Base-by-base conservation (phyloP, 1,139 yeast genomes). In the Wickerhamomyces sp. region DNA sequence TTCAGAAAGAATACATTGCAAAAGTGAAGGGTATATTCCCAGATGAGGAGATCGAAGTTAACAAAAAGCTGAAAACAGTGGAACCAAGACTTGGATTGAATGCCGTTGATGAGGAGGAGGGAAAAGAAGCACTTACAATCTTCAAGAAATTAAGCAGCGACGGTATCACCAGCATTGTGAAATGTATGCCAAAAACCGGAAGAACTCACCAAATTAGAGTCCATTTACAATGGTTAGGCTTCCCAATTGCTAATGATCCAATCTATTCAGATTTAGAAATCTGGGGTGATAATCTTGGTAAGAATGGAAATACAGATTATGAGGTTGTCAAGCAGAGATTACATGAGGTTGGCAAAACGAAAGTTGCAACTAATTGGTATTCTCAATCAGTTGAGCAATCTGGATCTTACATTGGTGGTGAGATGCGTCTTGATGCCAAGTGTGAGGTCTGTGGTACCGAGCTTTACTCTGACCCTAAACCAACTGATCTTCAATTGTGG, bases 121-220 rank as follows among this genome's bases (percentile, higher is more conserved):
- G 60, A 13, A 63, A 64, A 34, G 60, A 59, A 2, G 80, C 84
- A 0, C 50, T 46, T 3, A 78, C 84, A 0, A 43, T 54, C 7
- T 73, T 79, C 49, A 51, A 62, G 41, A 61, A 64, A 3, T 35
- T 75, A 1, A 55, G 53, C 18, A 70, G 69, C 47, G 60, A 45
- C 1, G 51, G 61, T 1, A 59, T 81, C 53, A 74, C 82, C 45
- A 77, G 84, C 45, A 62, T 86, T 1, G 85, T 86, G 0, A 57
- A 68, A 42, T 85, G 95, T 58, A 69, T 66, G 50, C 95, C 95
- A 0, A 52, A 76, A 9, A 81, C 93, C 0, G 95, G 95, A 0
- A 72, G 85, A 55, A 84, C 86, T 54, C 95, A 86, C 61, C 95
- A 86, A 60, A 84, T 86, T 26, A 68, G 95, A 44, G 82, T 85